phyloP scores from a whole-genome alignment of 352 stramenopile genomes.

The Globisporangium takayamanum region DNA sequence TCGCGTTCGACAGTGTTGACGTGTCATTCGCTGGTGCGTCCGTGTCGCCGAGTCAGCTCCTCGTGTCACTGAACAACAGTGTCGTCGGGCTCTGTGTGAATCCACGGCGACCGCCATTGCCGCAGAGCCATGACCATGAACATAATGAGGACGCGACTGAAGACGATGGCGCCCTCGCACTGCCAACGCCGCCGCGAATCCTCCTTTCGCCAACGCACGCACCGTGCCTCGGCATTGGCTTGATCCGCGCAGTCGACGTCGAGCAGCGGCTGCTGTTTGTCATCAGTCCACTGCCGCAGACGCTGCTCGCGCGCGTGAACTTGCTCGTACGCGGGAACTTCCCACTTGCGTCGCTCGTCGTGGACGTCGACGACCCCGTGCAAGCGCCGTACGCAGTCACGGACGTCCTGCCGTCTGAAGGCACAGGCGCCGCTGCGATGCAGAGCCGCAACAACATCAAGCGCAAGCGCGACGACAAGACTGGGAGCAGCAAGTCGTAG shows the following conservation, averaged over 20 bases:
- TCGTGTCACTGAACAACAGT: slow-evolving; percentile 66
- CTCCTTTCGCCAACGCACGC: slow-evolving; percentile 44
- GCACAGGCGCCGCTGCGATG: slow-evolving; percentile 71
- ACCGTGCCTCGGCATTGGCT: slow-evolving; percentile 57
- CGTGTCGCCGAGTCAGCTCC: slow-evolving; percentile 64
- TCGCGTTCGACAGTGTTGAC: slow-evolving; percentile 56
- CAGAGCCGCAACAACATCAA: slow-evolving; percentile 87
- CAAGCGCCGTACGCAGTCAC: slow-evolving; percentile 60
- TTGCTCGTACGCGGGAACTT: slow-evolving; percentile 67
- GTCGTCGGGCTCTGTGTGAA: slow-evolving; percentile 76
- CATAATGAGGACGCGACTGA: background rate
- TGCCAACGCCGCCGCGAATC: slow-evolving; percentile 34
- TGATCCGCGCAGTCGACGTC: slow-evolving; percentile 59
- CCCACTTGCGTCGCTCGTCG: slow-evolving; percentile 44
- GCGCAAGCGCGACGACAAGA: slow-evolving; percentile 64
- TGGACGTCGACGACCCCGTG: slow-evolving; percentile 33
- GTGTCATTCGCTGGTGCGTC: slow-evolving; percentile 50
- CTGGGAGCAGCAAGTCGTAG: background rate
- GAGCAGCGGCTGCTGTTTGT: slow-evolving; percentile 50
- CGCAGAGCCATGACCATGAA: background rate
- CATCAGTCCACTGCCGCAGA: slow-evolving; percentile 54
- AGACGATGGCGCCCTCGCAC: slow-evolving; percentile 10
- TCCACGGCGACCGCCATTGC: slow-evolving; percentile 1
- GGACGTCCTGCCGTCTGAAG: slow-evolving; percentile 62
- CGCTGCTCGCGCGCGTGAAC: slow-evolving; percentile 55